A percentile compares a stretch with the other conserved stretches of the same genome.
phyloP scores from a whole-genome alignment of 305 asterid genomes.

The Salvia sclarea region DNA sequence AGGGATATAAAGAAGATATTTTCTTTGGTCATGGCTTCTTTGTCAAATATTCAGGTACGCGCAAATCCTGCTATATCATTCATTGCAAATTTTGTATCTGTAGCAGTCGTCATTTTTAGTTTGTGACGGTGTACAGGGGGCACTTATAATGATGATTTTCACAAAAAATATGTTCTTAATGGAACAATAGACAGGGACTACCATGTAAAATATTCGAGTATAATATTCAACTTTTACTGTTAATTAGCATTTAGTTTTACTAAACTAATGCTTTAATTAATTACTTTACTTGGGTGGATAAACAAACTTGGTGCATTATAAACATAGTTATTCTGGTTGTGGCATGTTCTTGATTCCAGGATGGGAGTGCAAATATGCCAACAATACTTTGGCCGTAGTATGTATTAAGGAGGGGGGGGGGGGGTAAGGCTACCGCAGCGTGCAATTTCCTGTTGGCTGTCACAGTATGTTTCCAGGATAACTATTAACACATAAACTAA shows the following conservation, averaged over 20 bases:
- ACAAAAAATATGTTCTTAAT: neutral
- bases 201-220: neutral
- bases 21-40: constrained; percentile 42
- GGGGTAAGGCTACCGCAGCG: no score
- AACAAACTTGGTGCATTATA: neutral
- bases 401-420: neutral
- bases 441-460: neutral
- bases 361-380: neutral
- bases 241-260: neutral
- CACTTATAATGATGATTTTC: neutral
- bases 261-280: neutral
- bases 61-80: neutral
- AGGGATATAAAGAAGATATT: constrained; percentile 25
- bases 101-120: neutral
- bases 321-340: neutral
- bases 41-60: constrained; percentile 47
- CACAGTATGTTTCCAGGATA: neutral
- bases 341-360: neutral
- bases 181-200: neutral
- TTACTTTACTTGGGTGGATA: neutral
- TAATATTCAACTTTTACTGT: neutral
- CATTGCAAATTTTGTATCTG: neutral
- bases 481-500: neutral
- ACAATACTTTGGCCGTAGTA: neutral
- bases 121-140: neutral